phyloP scores from a whole-genome alignment of 75 land plant genomes.

The Sequoiadendron giganteum region DNA sequence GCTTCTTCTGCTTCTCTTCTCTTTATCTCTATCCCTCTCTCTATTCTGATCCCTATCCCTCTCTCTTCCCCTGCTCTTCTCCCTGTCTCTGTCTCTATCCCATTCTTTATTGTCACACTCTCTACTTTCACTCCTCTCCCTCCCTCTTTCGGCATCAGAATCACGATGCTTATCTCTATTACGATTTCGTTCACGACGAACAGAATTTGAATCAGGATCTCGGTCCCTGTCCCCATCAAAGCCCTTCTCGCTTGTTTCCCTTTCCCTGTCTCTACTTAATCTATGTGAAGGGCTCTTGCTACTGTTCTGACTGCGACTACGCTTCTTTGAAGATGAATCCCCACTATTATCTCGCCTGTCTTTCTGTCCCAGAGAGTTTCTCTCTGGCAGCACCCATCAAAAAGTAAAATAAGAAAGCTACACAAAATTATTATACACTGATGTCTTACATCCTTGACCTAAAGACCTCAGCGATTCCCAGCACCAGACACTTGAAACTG shows the following conservation, averaged over 20 bases:
- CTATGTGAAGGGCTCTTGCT: slow-evolving; percentile 27
- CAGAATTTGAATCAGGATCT: slow-evolving; percentile 10
- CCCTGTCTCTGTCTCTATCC: slow-evolving; percentile 27
- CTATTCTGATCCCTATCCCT: slow-evolving; percentile 16
- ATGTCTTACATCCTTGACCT: slow-evolving; percentile 4
- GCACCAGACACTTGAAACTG: slow-evolving; percentile 6
- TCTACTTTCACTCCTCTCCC: slow-evolving; percentile 31
- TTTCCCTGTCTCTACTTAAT: slow-evolving; percentile 38
- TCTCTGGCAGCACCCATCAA: slow-evolving; percentile 22
- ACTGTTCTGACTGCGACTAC: slow-evolving; percentile 38
- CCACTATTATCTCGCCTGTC: slow-evolving; percentile 38
- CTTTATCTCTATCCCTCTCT: slow-evolving; percentile 7
- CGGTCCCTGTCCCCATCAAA: slow-evolving; percentile 29
- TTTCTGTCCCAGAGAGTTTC: slow-evolving; percentile 28
- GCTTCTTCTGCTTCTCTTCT: slow-evolving; percentile 14
- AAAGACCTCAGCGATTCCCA: not conserved
- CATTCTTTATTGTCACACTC: slow-evolving; percentile 20
- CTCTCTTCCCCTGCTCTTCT: slow-evolving; percentile 11
- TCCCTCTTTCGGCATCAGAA: slow-evolving; percentile 28
- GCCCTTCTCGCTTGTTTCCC: slow-evolving; percentile 20
- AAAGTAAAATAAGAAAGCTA: slow-evolving; percentile 9
- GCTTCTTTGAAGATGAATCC: slow-evolving; percentile 37
- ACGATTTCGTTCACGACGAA: slow-evolving; percentile 18
- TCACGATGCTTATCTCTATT: slow-evolving; percentile 27
- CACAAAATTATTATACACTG: not conserved